Base-by-base conservation (phyloP, 352 stramenopile genomes). In the Phytophthora pistaciae region DNA sequence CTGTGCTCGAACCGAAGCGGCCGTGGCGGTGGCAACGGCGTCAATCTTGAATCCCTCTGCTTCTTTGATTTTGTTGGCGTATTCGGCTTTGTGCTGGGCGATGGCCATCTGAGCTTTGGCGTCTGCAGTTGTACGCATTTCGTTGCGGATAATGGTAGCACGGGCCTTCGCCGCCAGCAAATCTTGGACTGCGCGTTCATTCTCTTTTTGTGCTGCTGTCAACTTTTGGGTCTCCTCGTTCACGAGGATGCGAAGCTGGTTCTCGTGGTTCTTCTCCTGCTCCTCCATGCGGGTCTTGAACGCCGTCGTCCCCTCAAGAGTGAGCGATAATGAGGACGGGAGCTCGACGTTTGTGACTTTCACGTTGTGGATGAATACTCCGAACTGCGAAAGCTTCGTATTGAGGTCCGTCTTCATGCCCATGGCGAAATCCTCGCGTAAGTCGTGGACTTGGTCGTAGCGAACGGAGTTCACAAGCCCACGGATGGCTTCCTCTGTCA, bases 191-290 rank as follows among this genome's bases (percentile, higher is more conserved):
- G 79, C 72, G 8, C 86, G 85, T 44, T 91, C 83, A 59, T 92
- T 94, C 9, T 88, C 77, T 38, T 91, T 95, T 49, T 91, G 76
- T 20, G 93, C 70, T 0, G 78, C 83, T 29, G 88, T 92, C 50
- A 94, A 68, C 48, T 87, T 89, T 57, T 90, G 79, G 0, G 88
- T 93, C 42, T 92, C 88, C 63, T 94, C 82, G 36, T 95, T 93
- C 42, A 94, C 50, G 6, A 95, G 60, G 18, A 91, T 90, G 36
- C 88, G 77, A 59, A 94, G 58, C 5, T 87, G 84, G 69, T 92
- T 95, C 74, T 94, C 85, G 63, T 95, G 85, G 62, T 91, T 94
- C 72, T 95, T 95, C 70, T 94, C 86, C 64, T 93, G 86, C 63
- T 95, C 85, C 48, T 90, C 81, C 82, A 95, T 95, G 20, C 83